phyloP scores from a whole-genome alignment of 176 grass and related monocot species.

The Musa acuminata region DNA sequence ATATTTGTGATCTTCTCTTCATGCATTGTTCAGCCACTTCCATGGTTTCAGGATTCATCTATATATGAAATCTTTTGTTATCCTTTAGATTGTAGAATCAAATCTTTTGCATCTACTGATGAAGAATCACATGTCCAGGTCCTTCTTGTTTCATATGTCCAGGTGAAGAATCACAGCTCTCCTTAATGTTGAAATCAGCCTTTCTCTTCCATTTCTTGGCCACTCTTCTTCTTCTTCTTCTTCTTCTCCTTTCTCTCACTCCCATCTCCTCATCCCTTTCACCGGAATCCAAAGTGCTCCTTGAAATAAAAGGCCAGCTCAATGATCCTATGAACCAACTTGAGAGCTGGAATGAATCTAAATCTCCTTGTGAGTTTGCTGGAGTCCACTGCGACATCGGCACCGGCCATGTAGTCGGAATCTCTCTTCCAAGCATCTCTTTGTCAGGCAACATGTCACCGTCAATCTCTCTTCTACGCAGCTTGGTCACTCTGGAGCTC shows the following conservation, averaged over 20 bases:
- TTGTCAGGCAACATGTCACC: slow-evolving; percentile 70
- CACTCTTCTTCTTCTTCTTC: slow-evolving; percentile 18
- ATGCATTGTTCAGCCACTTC: too few relatives aligned
- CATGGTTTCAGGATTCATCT: too few relatives aligned
- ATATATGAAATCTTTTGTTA: too few relatives aligned
- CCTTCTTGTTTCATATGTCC: too few relatives aligned
- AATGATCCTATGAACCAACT: slow-evolving; percentile 66
- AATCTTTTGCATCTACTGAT: too few relatives aligned
- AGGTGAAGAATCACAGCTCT: neutral
- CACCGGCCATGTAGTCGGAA: slow-evolving; percentile 43
- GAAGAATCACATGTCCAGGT: too few relatives aligned
- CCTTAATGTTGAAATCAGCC: slow-evolving; percentile 33
- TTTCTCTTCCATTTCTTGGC: slow-evolving; percentile 44
- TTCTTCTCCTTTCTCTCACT: slow-evolving; percentile 15
- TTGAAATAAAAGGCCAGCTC: slow-evolving; percentile 53
- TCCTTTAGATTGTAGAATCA: too few relatives aligned
- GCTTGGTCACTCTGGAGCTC: slow-evolving; percentile 46
- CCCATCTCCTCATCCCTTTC: slow-evolving; percentile 32
- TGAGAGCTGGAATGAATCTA: slow-evolving; percentile 45
- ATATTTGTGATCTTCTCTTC: too few relatives aligned
- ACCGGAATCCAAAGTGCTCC: slow-evolving; percentile 49
- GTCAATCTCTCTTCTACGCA: slow-evolving; percentile 51
- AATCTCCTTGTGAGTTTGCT: slow-evolving; percentile 50
- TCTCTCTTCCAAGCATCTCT: slow-evolving; percentile 61
- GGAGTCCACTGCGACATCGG: slow-evolving; percentile 52